Evolutionary conservation across 306 rosid species (phyloP).

Genomic region (Acacia melanoxylon): DNA sequence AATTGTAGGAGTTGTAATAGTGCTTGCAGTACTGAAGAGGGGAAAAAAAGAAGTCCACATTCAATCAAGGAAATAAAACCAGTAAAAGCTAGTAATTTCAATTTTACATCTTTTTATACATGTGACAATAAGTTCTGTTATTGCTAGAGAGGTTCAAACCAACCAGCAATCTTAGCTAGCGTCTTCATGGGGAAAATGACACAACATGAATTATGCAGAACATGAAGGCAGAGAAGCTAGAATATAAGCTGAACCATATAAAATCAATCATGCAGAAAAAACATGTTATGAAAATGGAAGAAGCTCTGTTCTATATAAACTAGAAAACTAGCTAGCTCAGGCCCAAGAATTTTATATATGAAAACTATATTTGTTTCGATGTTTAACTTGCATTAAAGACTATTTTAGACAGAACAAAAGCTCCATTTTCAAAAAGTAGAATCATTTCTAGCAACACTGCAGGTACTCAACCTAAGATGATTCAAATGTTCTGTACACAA

Average conservation of each 20-base stretch:
- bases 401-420: neutral
- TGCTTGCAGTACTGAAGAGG: slow-evolving; percentile 48
- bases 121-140: neutral
- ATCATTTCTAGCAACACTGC: neutral
- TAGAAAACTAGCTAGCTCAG: neutral
- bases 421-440: neutral
- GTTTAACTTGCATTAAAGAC: neutral
- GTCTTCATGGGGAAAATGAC: neutral
- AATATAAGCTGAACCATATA: neutral
- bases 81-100: neutral
- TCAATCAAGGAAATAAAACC: slow-evolving; percentile 10
- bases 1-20: slow-evolving; percentile 39
- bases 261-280: neutral
- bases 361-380: neutral
- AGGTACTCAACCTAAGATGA: too few species aligned
- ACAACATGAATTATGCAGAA: neutral
- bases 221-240: neutral
- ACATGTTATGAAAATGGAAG: neutral
- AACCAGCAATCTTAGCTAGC: neutral
- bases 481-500: neutral
- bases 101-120: neutral
- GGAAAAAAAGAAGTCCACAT: neutral
- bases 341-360: neutral
- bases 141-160: too few species aligned
- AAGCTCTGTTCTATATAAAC: neutral